Evolutionary conservation across 2,329 filamentous ascomycete genomes (phyloP).

Genomic region (Penicillium glabrum): DNA sequence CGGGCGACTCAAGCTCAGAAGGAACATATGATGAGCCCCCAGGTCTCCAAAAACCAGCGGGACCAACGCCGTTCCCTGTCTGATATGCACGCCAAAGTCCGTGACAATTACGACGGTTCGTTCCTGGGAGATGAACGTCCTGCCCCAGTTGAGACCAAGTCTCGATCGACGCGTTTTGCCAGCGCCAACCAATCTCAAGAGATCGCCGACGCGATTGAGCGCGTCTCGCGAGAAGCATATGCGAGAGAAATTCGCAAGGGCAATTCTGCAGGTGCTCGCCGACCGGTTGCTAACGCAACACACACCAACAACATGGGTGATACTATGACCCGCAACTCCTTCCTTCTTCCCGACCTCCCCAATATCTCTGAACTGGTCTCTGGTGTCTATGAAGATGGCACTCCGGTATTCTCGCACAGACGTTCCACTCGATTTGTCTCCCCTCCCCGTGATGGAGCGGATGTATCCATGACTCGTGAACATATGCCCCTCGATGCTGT

Average conservation of each 20-base stretch:
- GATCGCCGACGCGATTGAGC: conserved; percentile 40
- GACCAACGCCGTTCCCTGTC: conserved; percentile 51
- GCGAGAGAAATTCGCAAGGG: conserved; percentile 31
- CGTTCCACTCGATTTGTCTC: conserved; percentile 56
- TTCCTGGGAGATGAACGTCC: conserved; percentile 53
- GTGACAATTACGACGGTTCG: conserved; percentile 54
- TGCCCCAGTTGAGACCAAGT: conserved; percentile 41
- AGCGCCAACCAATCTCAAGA: conserved; percentile 44
- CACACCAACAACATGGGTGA: conserved; percentile 40
- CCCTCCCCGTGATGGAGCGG: conserved; percentile 38
- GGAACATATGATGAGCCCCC: conserved; percentile 38
- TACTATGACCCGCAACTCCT: conserved; percentile 58
- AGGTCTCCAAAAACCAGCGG: conserved; percentile 36
- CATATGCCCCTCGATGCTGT: conserved; percentile 55
- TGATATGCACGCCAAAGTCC: conserved; percentile 57
- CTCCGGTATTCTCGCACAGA: conserved; percentile 55
- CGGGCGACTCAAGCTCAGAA: conserved; percentile 42
- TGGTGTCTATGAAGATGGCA: conserved; percentile 58
- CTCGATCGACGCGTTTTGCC: conserved; percentile 58
- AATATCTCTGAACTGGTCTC: conserved; percentile 63
- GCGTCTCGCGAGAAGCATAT: conserved; percentile 37
- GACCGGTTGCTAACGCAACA: conserved; percentile 22
- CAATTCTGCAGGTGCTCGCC: conserved; percentile 24
- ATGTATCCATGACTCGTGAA: conserved; percentile 32
- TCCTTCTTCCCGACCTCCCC: conserved; percentile 60